Base-by-base conservation (phyloP, 2,329 filamentous ascomycete genomes). In the Gyromitra esculenta region DNA sequence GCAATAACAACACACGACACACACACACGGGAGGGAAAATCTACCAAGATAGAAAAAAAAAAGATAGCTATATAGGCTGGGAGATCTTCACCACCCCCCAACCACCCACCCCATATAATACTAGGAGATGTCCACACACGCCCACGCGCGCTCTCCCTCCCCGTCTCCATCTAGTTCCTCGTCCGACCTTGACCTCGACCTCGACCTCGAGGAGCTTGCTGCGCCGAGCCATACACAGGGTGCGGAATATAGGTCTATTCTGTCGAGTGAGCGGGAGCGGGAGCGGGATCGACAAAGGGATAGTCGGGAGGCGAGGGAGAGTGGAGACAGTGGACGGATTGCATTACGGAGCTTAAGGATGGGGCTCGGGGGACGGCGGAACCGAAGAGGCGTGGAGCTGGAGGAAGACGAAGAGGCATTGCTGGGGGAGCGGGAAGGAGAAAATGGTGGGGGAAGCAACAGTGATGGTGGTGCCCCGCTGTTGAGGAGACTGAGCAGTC, bases 181-280 rank as follows among this genome's bases (percentile, higher is more conserved):
- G 52, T 78, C 78, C 35, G 77, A 78, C 63, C 70, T 78, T 78
- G 91, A 95, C 82, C 88, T 96, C 81, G 91, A 94, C 81, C 87
- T 96, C 81, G 91, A 94, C 78, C 86, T 96, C 81, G 91, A 94
- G 81, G 92, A 95, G 86, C 89, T 96, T 80, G 92, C 94, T 82
- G 91, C 92, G 71, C 82, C 82, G 41, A 43, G 18, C 13, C 13
- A 50, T 35, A 35, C 25, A 11, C 25, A 43, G 9, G 18, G 69
- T 25, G 4, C 25, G 2, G 68, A 79, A 56, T 76, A 76, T 13
- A 76, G 79, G 48, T 75, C 78, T 65, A 80, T 80, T 21, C 65
- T 76, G 41, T 81, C 81, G 37, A 77, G 80, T 25, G 80, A 80
- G 69, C 80, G 81, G n/a, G 78, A 81, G 73, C 82, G 80, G 66